These are phyloP conservation scores for Pilaira anomala DNA, from an alignment of 192 early-diverging fungal species.

Conservation along the genomic window DNA sequence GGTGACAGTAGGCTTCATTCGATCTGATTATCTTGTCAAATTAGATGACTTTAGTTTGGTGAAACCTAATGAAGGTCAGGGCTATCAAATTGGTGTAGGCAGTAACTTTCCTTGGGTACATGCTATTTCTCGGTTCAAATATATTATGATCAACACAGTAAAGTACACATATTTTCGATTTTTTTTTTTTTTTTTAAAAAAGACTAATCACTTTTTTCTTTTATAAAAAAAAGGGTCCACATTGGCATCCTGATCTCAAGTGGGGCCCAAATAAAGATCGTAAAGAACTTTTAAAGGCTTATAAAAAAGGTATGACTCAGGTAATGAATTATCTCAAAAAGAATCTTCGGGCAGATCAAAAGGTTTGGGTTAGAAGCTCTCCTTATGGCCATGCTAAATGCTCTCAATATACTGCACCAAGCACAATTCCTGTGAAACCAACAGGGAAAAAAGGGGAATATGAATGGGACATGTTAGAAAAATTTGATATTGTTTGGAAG, in stretches of 20 bases:
- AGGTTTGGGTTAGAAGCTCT: constrained; percentile 26
- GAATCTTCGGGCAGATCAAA: constrained; percentile 16
- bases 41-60: constrained; percentile 26
- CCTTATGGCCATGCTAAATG: constrained; percentile 35
- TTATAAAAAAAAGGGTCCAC: constrained; percentile 17
- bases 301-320: constrained; percentile 12
- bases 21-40: constrained; percentile 30
- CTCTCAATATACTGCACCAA: constrained; percentile 28
- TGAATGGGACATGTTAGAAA: constrained; percentile 31
- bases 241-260: constrained; percentile 29
- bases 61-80: constrained; percentile 18
- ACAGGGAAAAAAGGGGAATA: constrained; percentile 25
- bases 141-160: constrained; percentile 37
- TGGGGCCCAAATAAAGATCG: constrained; percentile 21
- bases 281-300: constrained; percentile 24
- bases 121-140: constrained; percentile 25
- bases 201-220: background rate
- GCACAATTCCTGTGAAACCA: constrained; percentile 6
- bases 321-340: constrained; percentile 24
- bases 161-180: too few species aligned
- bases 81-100: constrained; percentile 25
- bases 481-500: constrained; percentile 34
- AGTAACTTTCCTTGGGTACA: constrained; percentile 33
- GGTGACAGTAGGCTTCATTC: constrained; percentile 16
- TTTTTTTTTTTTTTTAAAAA: too few species aligned